Conservation (phyloP, 345 rosid genomes). For the Bruguiera parviflora region DNA sequence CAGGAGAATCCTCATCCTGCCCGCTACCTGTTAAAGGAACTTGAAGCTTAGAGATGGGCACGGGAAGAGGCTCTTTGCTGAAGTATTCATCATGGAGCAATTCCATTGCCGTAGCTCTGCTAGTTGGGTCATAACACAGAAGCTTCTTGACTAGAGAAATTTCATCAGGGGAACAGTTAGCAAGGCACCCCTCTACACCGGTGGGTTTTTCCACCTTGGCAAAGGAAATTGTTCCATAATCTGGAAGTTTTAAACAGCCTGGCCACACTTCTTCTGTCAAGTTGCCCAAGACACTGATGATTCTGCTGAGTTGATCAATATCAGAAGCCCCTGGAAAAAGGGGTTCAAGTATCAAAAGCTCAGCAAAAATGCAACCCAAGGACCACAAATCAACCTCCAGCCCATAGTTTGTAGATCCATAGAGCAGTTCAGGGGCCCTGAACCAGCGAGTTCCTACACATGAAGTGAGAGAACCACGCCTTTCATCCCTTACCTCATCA, state of each 20-base stretch:
- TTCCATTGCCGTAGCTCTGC: slow-evolving; percentile 71
- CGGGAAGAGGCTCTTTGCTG: slow-evolving; percentile 69
- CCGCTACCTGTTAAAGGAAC: slow-evolving; percentile 54
- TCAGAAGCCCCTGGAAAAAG: slow-evolving; percentile 86
- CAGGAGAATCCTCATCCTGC: slow-evolving; percentile 51
- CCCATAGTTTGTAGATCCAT: slow-evolving; percentile 79
- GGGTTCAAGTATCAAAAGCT: slow-evolving; percentile 71
- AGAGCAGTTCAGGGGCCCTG: slow-evolving; percentile 86
- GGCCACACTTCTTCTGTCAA: slow-evolving; percentile 75
- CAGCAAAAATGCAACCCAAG: slow-evolving; percentile 82
- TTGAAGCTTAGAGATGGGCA: slow-evolving; percentile 53
- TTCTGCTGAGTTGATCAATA: slow-evolving; percentile 78
- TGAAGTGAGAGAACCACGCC: slow-evolving; percentile 63
- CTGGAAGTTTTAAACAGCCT: slow-evolving; percentile 72
- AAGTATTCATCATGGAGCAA: slow-evolving; percentile 71
- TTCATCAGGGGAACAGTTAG: slow-evolving; percentile 47
- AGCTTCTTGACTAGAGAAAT: slow-evolving; percentile 64
- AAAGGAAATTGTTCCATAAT: slow-evolving; percentile 70
- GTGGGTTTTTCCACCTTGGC: slow-evolving; percentile 63
- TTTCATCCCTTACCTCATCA: slow-evolving; percentile 48
- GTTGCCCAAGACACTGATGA: slow-evolving; percentile 68
- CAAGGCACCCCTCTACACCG: slow-evolving; percentile 62
- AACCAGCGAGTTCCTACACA: slow-evolving; percentile 99
- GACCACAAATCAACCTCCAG: slow-evolving; percentile 87
- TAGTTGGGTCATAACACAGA: slow-evolving; percentile 71